These are phyloP conservation scores for Dendrocalamus sinicus DNA, from an alignment of 176 grass and related monocot species.

Conservation along the genomic window DNA sequence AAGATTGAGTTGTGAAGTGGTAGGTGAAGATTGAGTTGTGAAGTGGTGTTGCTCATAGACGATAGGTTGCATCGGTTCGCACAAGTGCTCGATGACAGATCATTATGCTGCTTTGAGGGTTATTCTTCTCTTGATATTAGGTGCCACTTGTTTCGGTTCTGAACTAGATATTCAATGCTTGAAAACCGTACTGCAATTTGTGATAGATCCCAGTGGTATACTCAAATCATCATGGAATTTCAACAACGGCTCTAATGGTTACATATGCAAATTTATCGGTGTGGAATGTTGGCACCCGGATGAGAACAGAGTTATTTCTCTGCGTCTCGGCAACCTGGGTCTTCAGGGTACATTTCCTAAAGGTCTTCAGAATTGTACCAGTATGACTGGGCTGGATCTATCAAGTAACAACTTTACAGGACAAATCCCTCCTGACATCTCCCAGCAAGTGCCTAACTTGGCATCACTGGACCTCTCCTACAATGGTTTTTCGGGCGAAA, in stretches of 20 bases:
- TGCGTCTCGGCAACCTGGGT: constrained; percentile 72
- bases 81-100: constrained; percentile 40
- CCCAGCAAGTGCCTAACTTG: constrained; percentile 47
- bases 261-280: constrained; percentile 65
- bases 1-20: constrained; percentile 6
- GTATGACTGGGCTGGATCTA: constrained; percentile 76
- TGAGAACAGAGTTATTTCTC: constrained; percentile 68
- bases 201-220: constrained; percentile 54
- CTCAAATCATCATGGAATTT: constrained; percentile 67
- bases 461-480: constrained; percentile 71
- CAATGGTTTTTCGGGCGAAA: constrained; percentile 62
- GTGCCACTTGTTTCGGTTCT: constrained; percentile 45
- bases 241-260: constrained; percentile 33
- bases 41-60: not conserved
- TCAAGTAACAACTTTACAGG: constrained; percentile 70
- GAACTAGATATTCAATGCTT: constrained; percentile 59
- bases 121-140: constrained; percentile 34
- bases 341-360: constrained; percentile 67
- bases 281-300: constrained; percentile 89
- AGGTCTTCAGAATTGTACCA: constrained; percentile 69
- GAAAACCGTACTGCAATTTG: constrained; percentile 29
- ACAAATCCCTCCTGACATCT: constrained; percentile 65
- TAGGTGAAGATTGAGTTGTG: constrained; percentile 29
- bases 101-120: constrained; percentile 29
- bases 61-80: not conserved